Conservation (phyloP, 306 rosid species). For the Gastrolobium villosum region DNA sequence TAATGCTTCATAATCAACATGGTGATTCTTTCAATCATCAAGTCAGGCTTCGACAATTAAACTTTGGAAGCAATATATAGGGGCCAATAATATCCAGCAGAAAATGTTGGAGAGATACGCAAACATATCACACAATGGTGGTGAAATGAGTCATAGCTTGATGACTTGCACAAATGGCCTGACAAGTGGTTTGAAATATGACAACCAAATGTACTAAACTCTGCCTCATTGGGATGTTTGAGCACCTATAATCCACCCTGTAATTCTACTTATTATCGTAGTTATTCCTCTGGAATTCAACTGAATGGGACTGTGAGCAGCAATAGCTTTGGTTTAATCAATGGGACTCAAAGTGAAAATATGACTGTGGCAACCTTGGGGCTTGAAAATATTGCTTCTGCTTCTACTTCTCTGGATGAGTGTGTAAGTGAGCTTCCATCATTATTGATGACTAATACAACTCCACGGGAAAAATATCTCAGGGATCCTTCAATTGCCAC, state of each 20-base stretch:
- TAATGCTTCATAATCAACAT: conserved; percentile 4
- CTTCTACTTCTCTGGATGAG: neutral
- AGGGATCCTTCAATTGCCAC: neutral
- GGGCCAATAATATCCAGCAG: conserved; percentile 20
- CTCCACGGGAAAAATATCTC: conserved; percentile 28
- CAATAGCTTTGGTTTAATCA: conserved; percentile 13
- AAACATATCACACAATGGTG: neutral
- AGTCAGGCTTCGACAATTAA: conserved; percentile 5
- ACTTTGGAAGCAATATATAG: neutral
- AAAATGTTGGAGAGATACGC: conserved; percentile 17
- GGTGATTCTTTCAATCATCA: neutral
- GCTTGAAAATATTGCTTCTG: neutral
- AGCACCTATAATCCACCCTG: neutral
- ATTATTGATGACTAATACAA: neutral
- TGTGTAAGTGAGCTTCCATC: neutral
- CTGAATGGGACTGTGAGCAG: neutral
- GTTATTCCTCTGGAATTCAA: conserved; percentile 38
- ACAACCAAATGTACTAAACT: neutral
- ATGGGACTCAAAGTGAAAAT: conserved; percentile 2
- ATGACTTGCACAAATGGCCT: conserved; percentile 29
- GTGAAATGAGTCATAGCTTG: conserved; percentile 18
- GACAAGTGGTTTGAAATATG: neutral
- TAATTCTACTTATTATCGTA: neutral
- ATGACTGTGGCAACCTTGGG: neutral
- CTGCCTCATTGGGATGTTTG: conserved; percentile 12